Evolutionary conservation across 129 eudicot species (phyloP), one percentile per base, ranked within the genome.

Genomic region (Chrysanthemum makinoi): DNA sequence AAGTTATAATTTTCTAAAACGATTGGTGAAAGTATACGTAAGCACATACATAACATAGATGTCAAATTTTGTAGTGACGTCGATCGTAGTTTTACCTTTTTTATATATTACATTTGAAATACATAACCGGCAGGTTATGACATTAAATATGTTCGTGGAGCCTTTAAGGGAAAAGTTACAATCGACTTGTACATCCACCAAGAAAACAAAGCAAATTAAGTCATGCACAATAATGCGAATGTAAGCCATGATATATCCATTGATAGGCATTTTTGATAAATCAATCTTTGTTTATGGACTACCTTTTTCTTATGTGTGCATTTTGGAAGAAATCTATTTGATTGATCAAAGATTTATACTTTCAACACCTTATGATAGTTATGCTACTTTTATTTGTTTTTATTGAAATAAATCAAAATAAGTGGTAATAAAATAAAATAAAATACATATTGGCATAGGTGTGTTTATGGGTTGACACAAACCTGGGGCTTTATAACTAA

Each of bases 171-270:
- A 22, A 70, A 20, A 57, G 56, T 47, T 57, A 13, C 13, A 70
- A 70, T 70, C 73, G 62, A 69, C 73, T 69, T 62, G n/a, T 30
- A 6, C 8, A 58, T 70, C 66, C 55, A 70, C 18, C 55, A 70
- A 56, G 43, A 19, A n/a, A 70, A 70, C 56, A 70, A 70, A 70
- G 75, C 24, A 39, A 70, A 20, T 20, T 20, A 70, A 57, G 44
- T 26, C 50, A 66, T 35, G 53, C 69, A 44, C 43, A 65, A 65
- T 26, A 20, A 65, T 65, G 69, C 68, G n/a, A 64, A 15, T 64
- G 28, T 64, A 16, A 33, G 68, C 68, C 68, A 64, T 39, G 22
- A 20, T 20, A 20, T 20, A 65, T 65, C 2, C 54, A 65, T 65
- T 17, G 28, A 14, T 43, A 17, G 69, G 30, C 50, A 65, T 53